Evolutionary conservation across 345 rosid genomes (phyloP).

Genomic region (Viola odorata): DNA sequence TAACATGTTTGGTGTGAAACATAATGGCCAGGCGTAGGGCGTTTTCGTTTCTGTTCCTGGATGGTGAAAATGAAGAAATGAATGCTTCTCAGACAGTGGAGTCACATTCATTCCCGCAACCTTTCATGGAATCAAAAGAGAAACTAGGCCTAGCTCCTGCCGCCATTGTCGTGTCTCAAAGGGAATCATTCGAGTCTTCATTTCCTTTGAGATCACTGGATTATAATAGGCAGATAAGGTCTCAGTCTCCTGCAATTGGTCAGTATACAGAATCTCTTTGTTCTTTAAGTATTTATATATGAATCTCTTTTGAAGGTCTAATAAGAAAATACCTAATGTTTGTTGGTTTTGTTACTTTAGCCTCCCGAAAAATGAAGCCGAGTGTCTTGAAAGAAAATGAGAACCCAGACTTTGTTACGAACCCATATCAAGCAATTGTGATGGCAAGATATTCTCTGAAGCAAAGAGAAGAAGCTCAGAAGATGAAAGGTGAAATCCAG

Average conservation of each 20-base stretch:
- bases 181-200: constrained; percentile 50
- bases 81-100: constrained; percentile 66
- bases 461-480: constrained; percentile 64
- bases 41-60: constrained; percentile 71
- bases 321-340: not conserved
- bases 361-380: constrained; percentile 44
- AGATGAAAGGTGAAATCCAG: constrained; percentile 50
- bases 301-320: too few species aligned
- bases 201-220: constrained; percentile 50
- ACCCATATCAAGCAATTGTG: constrained; percentile 76
- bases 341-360: constrained; percentile 16
- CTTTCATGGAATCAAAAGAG: constrained; percentile 57
- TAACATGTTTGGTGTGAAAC: not conserved
- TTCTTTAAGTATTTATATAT: too few species aligned
- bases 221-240: constrained; percentile 51
- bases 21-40: constrained; percentile 64
- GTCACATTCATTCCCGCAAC: constrained; percentile 80
- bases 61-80: constrained; percentile 74
- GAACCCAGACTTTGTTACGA: constrained; percentile 45
- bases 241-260: constrained; percentile 53
- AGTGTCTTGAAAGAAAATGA: constrained; percentile 63
- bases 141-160: constrained; percentile 80
- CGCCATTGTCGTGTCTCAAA: constrained; percentile 58
- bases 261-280: constrained; percentile 17
- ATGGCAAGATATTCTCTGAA: constrained; percentile 78